A percentile compares a stretch with the other conserved stretches of the same genome.
These are phyloP conservation scores for Guadua angustifolia DNA, from an alignment of 176 grass and related monocot genomes.

Conservation along the genomic window DNA sequence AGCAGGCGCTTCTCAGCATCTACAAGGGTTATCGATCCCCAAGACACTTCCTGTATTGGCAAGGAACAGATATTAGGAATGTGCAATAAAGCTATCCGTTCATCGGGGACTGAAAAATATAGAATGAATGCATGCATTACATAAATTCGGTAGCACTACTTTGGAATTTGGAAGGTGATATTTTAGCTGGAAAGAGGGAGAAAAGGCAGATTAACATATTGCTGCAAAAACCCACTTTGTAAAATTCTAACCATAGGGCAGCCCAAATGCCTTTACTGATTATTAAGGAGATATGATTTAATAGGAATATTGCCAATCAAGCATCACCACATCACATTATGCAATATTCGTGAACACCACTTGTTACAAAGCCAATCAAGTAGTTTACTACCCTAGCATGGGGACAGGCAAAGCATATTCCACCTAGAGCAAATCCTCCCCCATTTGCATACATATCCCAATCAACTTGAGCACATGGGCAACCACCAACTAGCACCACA, in stretches of 20 bases:
- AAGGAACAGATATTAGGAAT: constrained; percentile 21
- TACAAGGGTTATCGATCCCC: constrained; percentile 81
- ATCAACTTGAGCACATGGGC: constrained; percentile 57
- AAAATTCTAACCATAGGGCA: background rate
- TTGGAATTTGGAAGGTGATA: background rate
- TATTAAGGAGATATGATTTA: background rate
- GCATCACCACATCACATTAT: constrained; percentile 15
- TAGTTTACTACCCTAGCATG: constrained; percentile 36
- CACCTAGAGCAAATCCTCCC: constrained; percentile 16
- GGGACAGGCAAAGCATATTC: constrained; percentile 50
- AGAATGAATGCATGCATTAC: background rate
- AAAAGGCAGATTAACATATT: background rate
- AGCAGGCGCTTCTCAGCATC: constrained; percentile 87
- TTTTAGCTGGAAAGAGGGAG: background rate
- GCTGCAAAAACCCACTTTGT: background rate
- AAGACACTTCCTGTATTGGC: constrained; percentile 75
- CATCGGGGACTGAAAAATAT: background rate
- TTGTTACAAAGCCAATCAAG: constrained; percentile 39
- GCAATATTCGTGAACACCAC: constrained; percentile 40
- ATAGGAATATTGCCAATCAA: constrained; percentile 13
- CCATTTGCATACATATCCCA: constrained; percentile 32
- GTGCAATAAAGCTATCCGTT: background rate
- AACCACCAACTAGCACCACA: constrained; percentile 43
- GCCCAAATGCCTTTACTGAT: background rate
- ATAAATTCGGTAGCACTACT: background rate